These are phyloP conservation scores for Globisporangium emineosum DNA, from an alignment of 352 stramenopile genomes.

Conservation along the genomic window DNA sequence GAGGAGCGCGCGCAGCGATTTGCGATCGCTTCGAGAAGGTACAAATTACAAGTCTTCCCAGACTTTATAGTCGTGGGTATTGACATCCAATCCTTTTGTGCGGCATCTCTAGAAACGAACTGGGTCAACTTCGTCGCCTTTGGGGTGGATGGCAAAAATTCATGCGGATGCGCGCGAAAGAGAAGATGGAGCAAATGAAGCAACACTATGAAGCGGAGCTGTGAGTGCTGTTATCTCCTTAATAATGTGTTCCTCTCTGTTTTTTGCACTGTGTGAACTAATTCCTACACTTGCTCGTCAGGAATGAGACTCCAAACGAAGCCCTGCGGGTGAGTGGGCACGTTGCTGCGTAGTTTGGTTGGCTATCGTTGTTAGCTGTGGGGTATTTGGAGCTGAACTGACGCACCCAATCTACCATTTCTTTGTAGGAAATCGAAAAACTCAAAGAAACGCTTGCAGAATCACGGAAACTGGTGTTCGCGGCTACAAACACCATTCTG, in stretches of 20 bases:
- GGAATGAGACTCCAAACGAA: slow-evolving; percentile 43
- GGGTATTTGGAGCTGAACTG: neutral
- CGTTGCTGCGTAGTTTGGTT: neutral
- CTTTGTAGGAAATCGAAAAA: slow-evolving; percentile 49
- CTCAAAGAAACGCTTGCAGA: slow-evolving; percentile 55
- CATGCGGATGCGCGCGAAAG: slow-evolving; percentile 45
- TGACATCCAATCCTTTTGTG: neutral
- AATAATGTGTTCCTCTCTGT: neutral
- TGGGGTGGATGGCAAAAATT: slow-evolving; percentile 53
- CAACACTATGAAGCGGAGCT: slow-evolving; percentile 52
- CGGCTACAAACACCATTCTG: slow-evolving; percentile 56
- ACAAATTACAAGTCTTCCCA: neutral
- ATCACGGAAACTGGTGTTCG: slow-evolving; percentile 52
- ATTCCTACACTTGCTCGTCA: slow-evolving; percentile 8
- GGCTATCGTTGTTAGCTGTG: neutral
- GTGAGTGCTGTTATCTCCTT: slow-evolving; percentile 19
- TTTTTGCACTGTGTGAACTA: neutral
- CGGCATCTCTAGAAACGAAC: slow-evolving; percentile 38
- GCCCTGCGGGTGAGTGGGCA: slow-evolving; percentile 25
- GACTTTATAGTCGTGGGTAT: neutral
- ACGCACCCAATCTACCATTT: too few relatives aligned
- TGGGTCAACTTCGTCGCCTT: slow-evolving; percentile 36
- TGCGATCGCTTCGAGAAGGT: slow-evolving; percentile 49
- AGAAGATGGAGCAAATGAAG: slow-evolving; percentile 53
- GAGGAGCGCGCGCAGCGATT: slow-evolving; percentile 68